Conservation (phyloP, 441 rosid genomes). For the Populus hybrid region DNA sequence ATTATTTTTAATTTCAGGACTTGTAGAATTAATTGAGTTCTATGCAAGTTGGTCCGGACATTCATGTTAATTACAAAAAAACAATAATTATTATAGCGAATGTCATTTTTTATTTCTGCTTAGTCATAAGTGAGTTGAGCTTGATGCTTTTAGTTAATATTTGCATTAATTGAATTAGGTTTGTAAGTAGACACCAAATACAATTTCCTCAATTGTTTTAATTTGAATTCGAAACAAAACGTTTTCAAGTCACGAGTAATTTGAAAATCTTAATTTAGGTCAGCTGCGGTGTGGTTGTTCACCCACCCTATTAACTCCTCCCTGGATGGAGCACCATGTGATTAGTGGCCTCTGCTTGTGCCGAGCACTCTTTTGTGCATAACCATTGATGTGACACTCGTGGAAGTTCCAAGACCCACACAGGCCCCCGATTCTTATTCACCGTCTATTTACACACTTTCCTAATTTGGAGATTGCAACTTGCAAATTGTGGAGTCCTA, state of each 20-base stretch:
- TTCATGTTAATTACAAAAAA: too few relatives aligned
- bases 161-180: neutral
- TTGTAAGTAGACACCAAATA: neutral
- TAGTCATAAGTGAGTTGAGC: too few relatives aligned
- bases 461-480: neutral
- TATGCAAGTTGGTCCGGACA: too few relatives aligned
- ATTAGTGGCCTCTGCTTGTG: neutral
- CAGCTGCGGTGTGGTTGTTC: neutral
- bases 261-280: neutral
- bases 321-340: neutral
- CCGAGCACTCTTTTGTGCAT: neutral
- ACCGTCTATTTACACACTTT: neutral
- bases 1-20: rapidly evolving
- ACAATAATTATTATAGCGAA: rapidly evolving
- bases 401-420: neutral
- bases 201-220: too few relatives aligned
- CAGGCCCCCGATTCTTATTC: neutral
- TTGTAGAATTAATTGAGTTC: too few relatives aligned
- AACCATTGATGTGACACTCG: neutral
- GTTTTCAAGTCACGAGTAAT: neutral
- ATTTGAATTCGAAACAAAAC: too few relatives aligned
- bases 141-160: too few relatives aligned
- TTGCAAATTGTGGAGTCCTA: neutral
- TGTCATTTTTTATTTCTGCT: too few relatives aligned
- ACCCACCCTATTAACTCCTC: neutral